phyloP scores from a whole-genome alignment of 1,139 yeast genomes.

The Geotrichum fermentans region DNA sequence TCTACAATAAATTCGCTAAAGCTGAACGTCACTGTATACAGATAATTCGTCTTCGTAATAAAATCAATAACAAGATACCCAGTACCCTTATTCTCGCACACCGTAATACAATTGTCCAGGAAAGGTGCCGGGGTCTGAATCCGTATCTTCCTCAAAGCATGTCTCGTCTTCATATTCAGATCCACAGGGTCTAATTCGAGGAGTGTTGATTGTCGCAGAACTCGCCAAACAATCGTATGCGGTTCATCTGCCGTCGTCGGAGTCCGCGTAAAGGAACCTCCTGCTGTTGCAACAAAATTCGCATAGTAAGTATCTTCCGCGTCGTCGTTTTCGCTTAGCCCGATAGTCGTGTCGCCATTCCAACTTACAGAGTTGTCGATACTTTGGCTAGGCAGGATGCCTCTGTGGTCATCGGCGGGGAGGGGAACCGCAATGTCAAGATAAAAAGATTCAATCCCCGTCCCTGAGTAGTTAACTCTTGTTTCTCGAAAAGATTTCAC shows the following conservation, averaged over 20 bases:
- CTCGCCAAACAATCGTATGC: slow-evolving; percentile 26
- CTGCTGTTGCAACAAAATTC: slow-evolving; percentile 29
- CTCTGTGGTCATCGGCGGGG: slow-evolving; percentile 12
- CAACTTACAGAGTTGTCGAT: slow-evolving; percentile 1
- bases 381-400: slow-evolving; percentile 3
- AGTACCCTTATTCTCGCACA: slow-evolving; percentile 23
- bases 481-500: slow-evolving; percentile 13
- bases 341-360: slow-evolving; percentile 5
- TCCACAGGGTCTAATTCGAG: slow-evolving; percentile 29
- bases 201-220: slow-evolving; percentile 23
- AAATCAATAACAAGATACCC: slow-evolving; percentile 28
- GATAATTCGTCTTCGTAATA: slow-evolving; percentile 28
- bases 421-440: slow-evolving; percentile 11
- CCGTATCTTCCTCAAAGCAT: slow-evolving; percentile 23
- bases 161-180: slow-evolving; percentile 16
- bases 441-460: not conserved
- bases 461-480: slow-evolving; percentile 6
- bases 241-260: slow-evolving; percentile 12
- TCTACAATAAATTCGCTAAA: slow-evolving; percentile 16
- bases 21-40: slow-evolving; percentile 28
- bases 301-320: slow-evolving; percentile 26
- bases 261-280: slow-evolving; percentile 22
- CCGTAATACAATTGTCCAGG: slow-evolving; percentile 26
- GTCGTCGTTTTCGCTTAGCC: slow-evolving; percentile 17
- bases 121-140: slow-evolving; percentile 25